Conservation (phyloP, 441 rosid species). For the Gossypium schwendimanii region DNA sequence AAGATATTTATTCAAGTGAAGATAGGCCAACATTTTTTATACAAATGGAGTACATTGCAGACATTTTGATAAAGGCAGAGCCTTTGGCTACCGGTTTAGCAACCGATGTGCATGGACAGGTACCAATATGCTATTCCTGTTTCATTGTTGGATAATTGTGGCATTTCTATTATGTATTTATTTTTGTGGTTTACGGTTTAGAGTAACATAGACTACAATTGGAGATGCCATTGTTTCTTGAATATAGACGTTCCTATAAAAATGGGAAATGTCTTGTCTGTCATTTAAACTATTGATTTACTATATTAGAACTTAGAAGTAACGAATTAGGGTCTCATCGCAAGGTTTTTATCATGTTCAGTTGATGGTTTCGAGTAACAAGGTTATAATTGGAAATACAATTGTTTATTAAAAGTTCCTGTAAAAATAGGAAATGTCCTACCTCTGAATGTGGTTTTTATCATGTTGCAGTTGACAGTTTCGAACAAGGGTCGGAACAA, state of each 20-base stretch:
- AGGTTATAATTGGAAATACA: neutral
- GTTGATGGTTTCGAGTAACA: neutral
- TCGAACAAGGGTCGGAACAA: slow-evolving; percentile 48
- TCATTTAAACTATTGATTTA: neutral
- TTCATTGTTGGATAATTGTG: neutral
- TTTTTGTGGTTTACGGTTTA: neutral
- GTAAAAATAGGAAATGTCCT: neutral
- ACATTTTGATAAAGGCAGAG: slow-evolving; percentile 64
- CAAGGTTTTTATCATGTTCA: neutral
- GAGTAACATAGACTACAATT: neutral
- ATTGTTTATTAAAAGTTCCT: neutral
- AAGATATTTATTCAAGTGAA: slow-evolving; percentile 54
- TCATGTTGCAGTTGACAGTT: slow-evolving; percentile 52
- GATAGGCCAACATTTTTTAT: slow-evolving; percentile 46
- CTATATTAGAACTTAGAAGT: neutral
- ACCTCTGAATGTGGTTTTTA: neutral
- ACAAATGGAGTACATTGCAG: slow-evolving; percentile 62
- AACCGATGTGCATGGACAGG: slow-evolving; percentile 91
- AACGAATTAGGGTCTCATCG: neutral
- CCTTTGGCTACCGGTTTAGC: slow-evolving; percentile 92
- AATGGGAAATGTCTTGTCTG: neutral
- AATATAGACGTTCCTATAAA: neutral
- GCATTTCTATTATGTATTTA: neutral
- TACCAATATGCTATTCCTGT: slow-evolving; percentile 16
- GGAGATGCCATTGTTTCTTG: neutral